Conservation (phyloP, 208 protist species). For the Acanthamoeba divionensis region DNA sequence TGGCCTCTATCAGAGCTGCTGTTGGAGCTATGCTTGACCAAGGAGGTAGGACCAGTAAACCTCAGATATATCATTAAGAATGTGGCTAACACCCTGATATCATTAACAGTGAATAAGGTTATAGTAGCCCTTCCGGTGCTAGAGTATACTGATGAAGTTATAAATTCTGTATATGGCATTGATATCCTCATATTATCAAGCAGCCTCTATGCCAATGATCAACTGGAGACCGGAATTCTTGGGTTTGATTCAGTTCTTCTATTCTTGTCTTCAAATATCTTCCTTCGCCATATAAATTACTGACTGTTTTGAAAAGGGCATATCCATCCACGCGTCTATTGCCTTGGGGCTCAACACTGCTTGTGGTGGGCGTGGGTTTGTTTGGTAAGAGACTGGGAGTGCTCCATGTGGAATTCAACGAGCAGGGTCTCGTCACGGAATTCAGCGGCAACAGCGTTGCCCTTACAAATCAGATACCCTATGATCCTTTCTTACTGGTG, state of each 20-base stretch:
- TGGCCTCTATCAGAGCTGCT: no score
- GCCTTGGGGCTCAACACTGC: background rate
- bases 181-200: slow-evolving; percentile 14
- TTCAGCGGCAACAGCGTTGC: background rate
- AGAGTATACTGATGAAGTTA: background rate
- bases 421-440: background rate
- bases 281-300: background rate
- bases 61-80: no score
- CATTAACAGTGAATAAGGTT: slow-evolving; percentile 46
- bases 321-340: background rate
- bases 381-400: background rate
- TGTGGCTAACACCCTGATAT: no score
- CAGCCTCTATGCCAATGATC: background rate
- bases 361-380: background rate
- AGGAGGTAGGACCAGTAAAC: no score
- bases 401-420: background rate
- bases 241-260: no score
- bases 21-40: no score
- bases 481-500: background rate
- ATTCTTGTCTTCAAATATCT: background rate
- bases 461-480: background rate
- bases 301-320: background rate
- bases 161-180: background rate
- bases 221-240: background rate
- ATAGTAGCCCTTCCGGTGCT: background rate